Evolutionary conservation across 805 yeast species (phyloP), one percentile per base, ranked within the genome.

Genomic region (Sugiyamaella marilandica): DNA sequence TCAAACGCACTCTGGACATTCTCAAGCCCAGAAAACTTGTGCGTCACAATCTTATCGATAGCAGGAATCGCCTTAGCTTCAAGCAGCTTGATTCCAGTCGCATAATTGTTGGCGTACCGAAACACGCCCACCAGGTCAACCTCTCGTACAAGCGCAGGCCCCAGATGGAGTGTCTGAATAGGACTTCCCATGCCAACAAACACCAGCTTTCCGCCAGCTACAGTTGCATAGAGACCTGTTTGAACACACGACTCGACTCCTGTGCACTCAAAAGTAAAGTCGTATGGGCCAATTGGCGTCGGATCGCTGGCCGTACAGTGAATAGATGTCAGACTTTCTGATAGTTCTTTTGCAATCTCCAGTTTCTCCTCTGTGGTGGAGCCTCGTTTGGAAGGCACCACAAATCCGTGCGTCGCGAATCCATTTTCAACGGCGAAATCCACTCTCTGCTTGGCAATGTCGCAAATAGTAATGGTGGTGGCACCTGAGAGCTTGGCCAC

Each of bases 181-280:
- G 69, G 69, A 49, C 78, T 80, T 18, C 95, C 92, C 82, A 86
- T 86, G 43, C 96, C 96, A 33, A 87, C 92, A 69, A 87, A 95
- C 41, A 87, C 88, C 60, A 78, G 81, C 47, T 82, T 74, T 24
- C 95, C 96, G 55, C 88, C 90, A 36, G 81, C 74, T 45, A 71
- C 77, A 51, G 87, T 74, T 33, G 81, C 75, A 50, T 77, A 73
- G 44, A 88, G 77, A 48, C 88, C 94, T 57, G 82, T 75, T 58
- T 81, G 77, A 55, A 88, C 84, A 60, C 95, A 87, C 32, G 79
- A 76, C 61, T 81, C 87, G 47, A 87, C 89, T 52, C 96, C 96
- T 10, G 95, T 82, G 55, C 91, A 86, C 68, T 89, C 96, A 67
- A 88, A 76, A 13, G 87, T 84, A 47, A 52, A 36, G 10, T 59